Conservation (phyloP, 73 alveolate genomes). For the Effrenium voratum region DNA sequence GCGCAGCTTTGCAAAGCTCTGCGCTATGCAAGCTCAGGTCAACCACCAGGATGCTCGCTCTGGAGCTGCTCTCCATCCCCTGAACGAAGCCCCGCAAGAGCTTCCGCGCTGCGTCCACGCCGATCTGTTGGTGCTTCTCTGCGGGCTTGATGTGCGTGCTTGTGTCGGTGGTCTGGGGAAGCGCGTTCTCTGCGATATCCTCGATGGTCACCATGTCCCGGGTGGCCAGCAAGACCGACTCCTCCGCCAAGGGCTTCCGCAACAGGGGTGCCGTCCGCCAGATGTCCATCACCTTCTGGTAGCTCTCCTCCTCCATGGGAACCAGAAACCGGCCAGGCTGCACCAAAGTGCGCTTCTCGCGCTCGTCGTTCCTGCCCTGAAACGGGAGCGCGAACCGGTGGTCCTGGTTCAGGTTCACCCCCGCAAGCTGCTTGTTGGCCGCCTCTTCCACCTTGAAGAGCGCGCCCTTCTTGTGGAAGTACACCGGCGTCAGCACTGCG, state of each 20-base stretch:
- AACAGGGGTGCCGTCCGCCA: neutral
- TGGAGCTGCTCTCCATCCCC: neutral
- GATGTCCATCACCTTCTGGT: neutral
- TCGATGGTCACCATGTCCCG: neutral
- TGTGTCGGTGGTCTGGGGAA: neutral
- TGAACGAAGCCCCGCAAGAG: neutral
- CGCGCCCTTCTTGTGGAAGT: neutral
- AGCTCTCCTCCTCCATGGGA: neutral
- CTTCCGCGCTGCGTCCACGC: constrained; percentile 26
- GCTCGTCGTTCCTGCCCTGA: neutral
- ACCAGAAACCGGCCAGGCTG: neutral
- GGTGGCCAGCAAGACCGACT: neutral
- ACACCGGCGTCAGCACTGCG: neutral
- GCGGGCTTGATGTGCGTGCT: neutral
- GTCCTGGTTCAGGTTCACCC: neutral
- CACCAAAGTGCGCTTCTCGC: neutral
- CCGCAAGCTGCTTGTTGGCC: neutral
- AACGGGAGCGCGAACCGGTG: neutral
- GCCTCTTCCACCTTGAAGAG: neutral
- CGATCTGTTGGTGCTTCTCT: neutral
- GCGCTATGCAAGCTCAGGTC: neutral
- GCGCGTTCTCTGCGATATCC: neutral
- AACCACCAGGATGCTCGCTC: constrained; percentile 2
- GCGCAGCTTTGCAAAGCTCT: neutral
- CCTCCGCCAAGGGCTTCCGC: neutral